Base-by-base conservation (phyloP, 179 eudicot genomes). In the Patellifolia procumbens region DNA sequence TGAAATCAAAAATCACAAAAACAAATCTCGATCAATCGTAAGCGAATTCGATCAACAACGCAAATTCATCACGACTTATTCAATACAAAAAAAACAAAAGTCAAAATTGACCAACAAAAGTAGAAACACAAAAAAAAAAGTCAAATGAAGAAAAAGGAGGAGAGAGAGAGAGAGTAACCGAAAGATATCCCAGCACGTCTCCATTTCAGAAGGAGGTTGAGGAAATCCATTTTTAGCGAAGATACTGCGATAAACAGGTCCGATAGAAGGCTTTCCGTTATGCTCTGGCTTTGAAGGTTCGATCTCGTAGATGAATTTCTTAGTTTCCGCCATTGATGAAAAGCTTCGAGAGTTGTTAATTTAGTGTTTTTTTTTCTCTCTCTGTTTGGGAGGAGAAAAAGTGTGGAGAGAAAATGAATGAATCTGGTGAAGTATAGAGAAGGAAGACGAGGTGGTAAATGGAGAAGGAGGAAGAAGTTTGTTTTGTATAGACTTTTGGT, bases 151-250 rank as follows among this genome's bases (percentile, higher is more conserved):
- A 19, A 22, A 12, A 13, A 28, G 16, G 19, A 51, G 20, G 64
- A 31, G 58, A n/a, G 60, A 51, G 45, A 67, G 59, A 73, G 60
- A n/a, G 46, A 69, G 2, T 48, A n/a, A 92, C 98, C 95, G 86
- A 79, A 94, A 94, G 75, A 90, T 84, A 72, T 94, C 98, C 98
- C 98, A 94, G 84, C 97, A 92, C 71, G 94, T 88, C 42, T 92
- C 81, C 63, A 89, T 80, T 32, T 89, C 93, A 2, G 74, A 29
- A 62, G 86, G 80, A 49, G 82, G 85, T 4, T 80, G 82, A 43
- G 87, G 90, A 65, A 92, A 90, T 26, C 98, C 98, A 81, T 93
- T 88, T 80, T 88, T 88, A 0, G 89, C 98, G 53, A 84, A 76
- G 56, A 82, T 83, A 62, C 85, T 92, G 5, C 98, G 87, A 65